Percentiles rank a stretch among this genome's conserved stretches.
phyloP scores from a whole-genome alignment of 495 filamentous ascomycete species.

The Penicillium angulare region DNA sequence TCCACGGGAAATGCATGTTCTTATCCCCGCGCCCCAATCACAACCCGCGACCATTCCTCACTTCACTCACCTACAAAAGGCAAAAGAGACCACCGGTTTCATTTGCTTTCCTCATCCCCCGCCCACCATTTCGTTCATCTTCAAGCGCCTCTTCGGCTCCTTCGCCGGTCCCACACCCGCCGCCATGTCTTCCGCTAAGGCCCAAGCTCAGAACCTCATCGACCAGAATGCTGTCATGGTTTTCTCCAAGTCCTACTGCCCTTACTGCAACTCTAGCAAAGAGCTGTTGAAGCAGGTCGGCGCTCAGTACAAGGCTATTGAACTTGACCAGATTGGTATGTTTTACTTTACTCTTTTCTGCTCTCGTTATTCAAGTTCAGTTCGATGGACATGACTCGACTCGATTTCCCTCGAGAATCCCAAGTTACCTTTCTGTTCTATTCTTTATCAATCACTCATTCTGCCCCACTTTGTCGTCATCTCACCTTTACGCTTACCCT shows the following conservation, averaged over 20 bases:
- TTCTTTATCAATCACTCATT: neutral
- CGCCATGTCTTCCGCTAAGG: conserved; percentile 81
- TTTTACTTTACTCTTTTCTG: neutral
- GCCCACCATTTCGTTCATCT: conserved; percentile 71
- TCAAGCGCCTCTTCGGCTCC: conserved; percentile 72
- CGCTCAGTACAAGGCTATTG: conserved; percentile 72
- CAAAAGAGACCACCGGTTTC: conserved; percentile 17
- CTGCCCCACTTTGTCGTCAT: conserved; percentile 5
- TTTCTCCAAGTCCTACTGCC: conserved; percentile 96
- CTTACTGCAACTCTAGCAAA: conserved; percentile 88
- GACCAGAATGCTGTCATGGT: conserved; percentile 91
- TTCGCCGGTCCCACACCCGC: conserved; percentile 53
- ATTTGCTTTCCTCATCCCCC: conserved; percentile 11
- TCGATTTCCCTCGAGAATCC: neutral
- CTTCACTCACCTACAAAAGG: conserved; percentile 1
- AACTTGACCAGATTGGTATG: conserved; percentile 66
- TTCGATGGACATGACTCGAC: too few species aligned
- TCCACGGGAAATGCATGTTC: too few species aligned
- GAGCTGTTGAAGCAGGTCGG: conserved; percentile 60
- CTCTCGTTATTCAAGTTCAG: too few species aligned
- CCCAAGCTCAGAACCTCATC: conserved; percentile 83
- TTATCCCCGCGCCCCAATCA: too few species aligned
- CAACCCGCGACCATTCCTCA: conserved; percentile 2
- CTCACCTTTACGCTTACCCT: neutral
- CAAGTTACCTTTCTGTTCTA: neutral